Evolutionary conservation across 176 grass and related monocot genomes (phyloP), one percentile per base, ranked within the genome.

Genomic region (Cenchrus americanus): DNA sequence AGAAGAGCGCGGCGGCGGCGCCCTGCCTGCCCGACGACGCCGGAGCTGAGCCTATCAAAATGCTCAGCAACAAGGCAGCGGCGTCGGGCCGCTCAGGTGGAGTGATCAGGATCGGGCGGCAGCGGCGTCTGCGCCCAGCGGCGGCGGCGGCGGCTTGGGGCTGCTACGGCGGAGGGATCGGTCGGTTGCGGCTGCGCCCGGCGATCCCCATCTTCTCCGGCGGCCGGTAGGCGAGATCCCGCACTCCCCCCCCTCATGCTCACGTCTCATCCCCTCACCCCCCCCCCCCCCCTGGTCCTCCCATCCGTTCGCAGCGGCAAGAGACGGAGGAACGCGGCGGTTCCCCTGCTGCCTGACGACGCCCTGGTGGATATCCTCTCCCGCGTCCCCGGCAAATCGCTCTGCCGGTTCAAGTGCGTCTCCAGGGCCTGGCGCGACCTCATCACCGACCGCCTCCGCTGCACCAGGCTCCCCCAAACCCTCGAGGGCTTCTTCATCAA

Each of bases 331-430:
- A 32, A 13, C n/a, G 2, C 70, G 49, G 26, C 52, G 52, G 42
- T 44, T 44, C 14, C 50, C 50, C 1, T 17, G 8, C 49, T 49
- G 24, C 47, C 70, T n/a, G 47, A 73, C 23, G 70, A 73, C 46
- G 13, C 14, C 46, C 6, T 27, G 10, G 14, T 73, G 10, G 70
- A 73, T 46, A 51, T 54, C 49, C 71, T 75, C 8, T 54, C 71
- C 26, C 71, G 71, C 4, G 15, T 75, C 5, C 71, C 71, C 8
- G 24, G 5, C 14, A 37, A 37, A 26, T 54, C 71, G 8, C 49
- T 75, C 71, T 54, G 26, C 50, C 71, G 71, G 26, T 75, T 54
- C 71, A 75, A 75, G 71, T 75, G 71, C 27, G 71, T 54, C 71
- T 75, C 50, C 26, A 18, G 12, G 22, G 6, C 12, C 70, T 73